Conservation (phyloP, 2,329 filamentous ascomycete species). For the Phyllosticta citrichinensis region DNA sequence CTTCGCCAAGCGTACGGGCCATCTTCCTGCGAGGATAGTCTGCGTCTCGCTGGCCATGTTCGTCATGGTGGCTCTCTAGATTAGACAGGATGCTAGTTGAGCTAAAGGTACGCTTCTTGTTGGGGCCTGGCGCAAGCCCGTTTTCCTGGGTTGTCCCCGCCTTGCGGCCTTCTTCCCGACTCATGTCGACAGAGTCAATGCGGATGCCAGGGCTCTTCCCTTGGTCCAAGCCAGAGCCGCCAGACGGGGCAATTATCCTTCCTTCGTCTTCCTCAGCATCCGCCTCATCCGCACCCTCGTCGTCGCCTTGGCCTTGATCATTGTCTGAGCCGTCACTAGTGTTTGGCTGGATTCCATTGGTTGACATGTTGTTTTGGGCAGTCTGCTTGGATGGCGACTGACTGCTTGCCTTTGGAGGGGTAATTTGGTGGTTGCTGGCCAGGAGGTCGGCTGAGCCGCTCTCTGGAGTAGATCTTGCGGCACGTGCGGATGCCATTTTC, state of each 20-base stretch:
- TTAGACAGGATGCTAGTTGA: conserved; percentile 29
- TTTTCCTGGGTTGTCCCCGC: conserved; percentile 10
- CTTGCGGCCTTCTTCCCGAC: conserved; percentile 20
- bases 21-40: conserved; percentile 31
- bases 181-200: conserved; percentile 21
- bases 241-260: conserved; percentile 24
- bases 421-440: not conserved
- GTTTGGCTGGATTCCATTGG: not conserved
- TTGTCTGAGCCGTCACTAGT: conserved; percentile 5
- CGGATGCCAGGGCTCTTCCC: conserved; percentile 28
- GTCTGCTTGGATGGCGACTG: not conserved
- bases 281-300: conserved; percentile 16
- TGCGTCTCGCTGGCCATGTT: conserved; percentile 6
- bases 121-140: conserved; percentile 19
- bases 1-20: conserved; percentile 26
- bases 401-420: not conserved
- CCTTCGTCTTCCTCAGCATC: conserved; percentile 24
- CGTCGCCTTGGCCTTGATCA: conserved; percentile 9
- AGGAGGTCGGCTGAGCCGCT: not conserved
- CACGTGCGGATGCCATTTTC: conserved; percentile 2
- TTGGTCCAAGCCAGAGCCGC: conserved; percentile 22
- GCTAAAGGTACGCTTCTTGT: conserved; percentile 31
- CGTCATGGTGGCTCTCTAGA: conserved; percentile 16
- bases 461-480: not conserved
- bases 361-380: not conserved